Evolutionary conservation across 108 stramenopile species (phyloP).

Genomic region (Cylindrotheca fusiformis): DNA sequence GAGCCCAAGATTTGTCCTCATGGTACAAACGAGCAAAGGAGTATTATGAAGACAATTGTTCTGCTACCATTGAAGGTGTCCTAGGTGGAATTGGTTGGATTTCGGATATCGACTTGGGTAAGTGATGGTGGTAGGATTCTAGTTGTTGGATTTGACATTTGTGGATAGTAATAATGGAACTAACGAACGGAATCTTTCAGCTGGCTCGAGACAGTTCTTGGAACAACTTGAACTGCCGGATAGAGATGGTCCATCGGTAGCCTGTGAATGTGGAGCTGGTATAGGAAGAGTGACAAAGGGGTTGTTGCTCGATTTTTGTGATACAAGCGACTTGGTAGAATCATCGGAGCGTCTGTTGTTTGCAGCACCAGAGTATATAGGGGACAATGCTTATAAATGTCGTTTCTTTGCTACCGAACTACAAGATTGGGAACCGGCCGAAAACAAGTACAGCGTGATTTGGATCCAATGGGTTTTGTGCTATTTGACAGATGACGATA

Average conservation of each 20-base stretch:
- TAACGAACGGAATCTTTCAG: too few relatives aligned
- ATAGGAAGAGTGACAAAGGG: slow-evolving; percentile 92
- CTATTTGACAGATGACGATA: slow-evolving; percentile 87
- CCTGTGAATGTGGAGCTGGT: slow-evolving; percentile 80
- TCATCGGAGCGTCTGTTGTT: slow-evolving; percentile 83
- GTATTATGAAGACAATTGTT: slow-evolving; percentile 89
- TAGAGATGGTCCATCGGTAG: slow-evolving; percentile 25
- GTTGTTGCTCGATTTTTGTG: slow-evolving; percentile 69
- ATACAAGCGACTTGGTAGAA: slow-evolving; percentile 85
- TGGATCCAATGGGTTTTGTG: slow-evolving; percentile 95
- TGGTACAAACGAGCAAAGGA: slow-evolving; percentile 84
- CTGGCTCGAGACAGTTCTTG: slow-evolving; percentile 72
- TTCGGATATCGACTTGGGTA: slow-evolving; percentile 64
- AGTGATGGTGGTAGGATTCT: too few relatives aligned
- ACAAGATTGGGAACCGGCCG: slow-evolving; percentile 83
- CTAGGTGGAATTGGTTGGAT: slow-evolving; percentile 87
- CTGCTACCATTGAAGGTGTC: slow-evolving; percentile 83
- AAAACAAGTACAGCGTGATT: slow-evolving; percentile 66
- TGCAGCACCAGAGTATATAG: slow-evolving; percentile 85
- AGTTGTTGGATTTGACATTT: too few relatives aligned
- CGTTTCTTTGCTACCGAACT: slow-evolving; percentile 78
- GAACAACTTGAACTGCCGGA: slow-evolving; percentile 23
- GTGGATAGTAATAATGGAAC: too few relatives aligned
- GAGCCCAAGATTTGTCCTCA: slow-evolving; percentile 26
- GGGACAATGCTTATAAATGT: slow-evolving; percentile 44